Percentiles rank a stretch among this genome's conserved stretches.
Conservation (phyloP, 2,329 filamentous ascomycete genomes). For the Aspergillus candidus region DNA sequence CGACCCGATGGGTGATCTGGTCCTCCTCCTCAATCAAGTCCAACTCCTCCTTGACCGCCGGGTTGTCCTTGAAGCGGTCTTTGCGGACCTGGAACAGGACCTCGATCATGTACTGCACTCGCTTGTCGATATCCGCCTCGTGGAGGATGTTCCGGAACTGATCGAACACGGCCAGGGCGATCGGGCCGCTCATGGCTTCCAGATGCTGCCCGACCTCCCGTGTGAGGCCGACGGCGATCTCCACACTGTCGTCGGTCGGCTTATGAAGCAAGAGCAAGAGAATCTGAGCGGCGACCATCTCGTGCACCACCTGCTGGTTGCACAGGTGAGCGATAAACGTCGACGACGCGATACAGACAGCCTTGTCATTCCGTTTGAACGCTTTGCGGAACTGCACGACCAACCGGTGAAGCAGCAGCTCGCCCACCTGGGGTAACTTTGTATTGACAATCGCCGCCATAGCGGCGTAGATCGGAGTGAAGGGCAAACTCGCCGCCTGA, state of each 20-base stretch:
- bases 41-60: slow-evolving; percentile 81
- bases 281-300: slow-evolving; percentile 89
- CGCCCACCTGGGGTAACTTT: slow-evolving; percentile 89
- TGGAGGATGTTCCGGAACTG: slow-evolving; percentile 93
- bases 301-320: slow-evolving; percentile 93
- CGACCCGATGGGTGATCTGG: slow-evolving; percentile 84
- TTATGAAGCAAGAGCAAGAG: slow-evolving; percentile 87
- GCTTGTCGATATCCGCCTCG: slow-evolving; percentile 94
- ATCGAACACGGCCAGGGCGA: slow-evolving; percentile 86
- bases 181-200: slow-evolving; percentile 88
- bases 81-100: slow-evolving; percentile 95
- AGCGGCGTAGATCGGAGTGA: slow-evolving; percentile 91
- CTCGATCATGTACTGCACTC: slow-evolving; percentile 99
- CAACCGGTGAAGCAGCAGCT: slow-evolving; percentile 77
- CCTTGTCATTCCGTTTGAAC: slow-evolving; percentile 94
- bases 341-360: slow-evolving; percentile 85
- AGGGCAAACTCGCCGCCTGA: slow-evolving; percentile 89
- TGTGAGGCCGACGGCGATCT: slow-evolving; percentile 91
- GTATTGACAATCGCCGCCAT: slow-evolving; percentile 97
- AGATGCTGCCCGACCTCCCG: slow-evolving; percentile 89
- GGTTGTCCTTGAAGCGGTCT: slow-evolving; percentile 94
- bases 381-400: slow-evolving; percentile 92
- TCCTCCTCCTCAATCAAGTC: slow-evolving; percentile 97
- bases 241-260: slow-evolving; percentile 93
- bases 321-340: slow-evolving; percentile 93